Conservation (phyloP, 352 stramenopile species). For the Thalassiosira ordinaria region DNA sequence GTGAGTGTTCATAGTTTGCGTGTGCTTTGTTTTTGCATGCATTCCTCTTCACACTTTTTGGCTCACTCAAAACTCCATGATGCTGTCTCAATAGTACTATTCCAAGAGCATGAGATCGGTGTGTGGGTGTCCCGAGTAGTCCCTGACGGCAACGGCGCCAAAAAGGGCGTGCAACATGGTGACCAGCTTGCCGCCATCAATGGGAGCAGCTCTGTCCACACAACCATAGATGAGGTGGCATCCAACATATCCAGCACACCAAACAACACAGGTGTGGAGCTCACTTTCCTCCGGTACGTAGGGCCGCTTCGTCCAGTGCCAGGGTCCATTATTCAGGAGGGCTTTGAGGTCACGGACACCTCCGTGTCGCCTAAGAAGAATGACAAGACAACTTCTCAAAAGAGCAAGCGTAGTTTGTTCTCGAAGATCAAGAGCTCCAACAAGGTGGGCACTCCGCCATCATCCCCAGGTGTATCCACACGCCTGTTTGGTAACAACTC, state of each 20-base stretch:
- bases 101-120: slow-evolving; percentile 78
- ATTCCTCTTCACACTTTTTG: no score
- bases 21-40: slow-evolving; percentile 17
- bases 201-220: slow-evolving; percentile 62
- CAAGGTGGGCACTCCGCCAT: background rate
- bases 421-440: background rate
- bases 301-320: slow-evolving; percentile 60
- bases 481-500: slow-evolving; percentile 2
- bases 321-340: slow-evolving; percentile 52
- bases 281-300: slow-evolving; percentile 80
- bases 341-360: slow-evolving; percentile 57
- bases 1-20: slow-evolving; percentile 58
- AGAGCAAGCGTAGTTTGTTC: slow-evolving; percentile 14
- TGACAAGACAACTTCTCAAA: slow-evolving; percentile 3
- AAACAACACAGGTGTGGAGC: slow-evolving; percentile 55
- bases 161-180: slow-evolving; percentile 64
- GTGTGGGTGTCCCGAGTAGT: slow-evolving; percentile 76
- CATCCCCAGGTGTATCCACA: background rate
- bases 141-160: slow-evolving; percentile 65
- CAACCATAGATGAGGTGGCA: slow-evolving; percentile 79
- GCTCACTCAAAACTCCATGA: no score
- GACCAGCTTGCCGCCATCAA: slow-evolving; percentile 83
- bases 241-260: slow-evolving; percentile 46
- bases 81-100: slow-evolving; percentile 77
- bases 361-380: slow-evolving; percentile 21